Conservation (phyloP, 73 alveolate genomes). For the Paramecium caudatum region DNA sequence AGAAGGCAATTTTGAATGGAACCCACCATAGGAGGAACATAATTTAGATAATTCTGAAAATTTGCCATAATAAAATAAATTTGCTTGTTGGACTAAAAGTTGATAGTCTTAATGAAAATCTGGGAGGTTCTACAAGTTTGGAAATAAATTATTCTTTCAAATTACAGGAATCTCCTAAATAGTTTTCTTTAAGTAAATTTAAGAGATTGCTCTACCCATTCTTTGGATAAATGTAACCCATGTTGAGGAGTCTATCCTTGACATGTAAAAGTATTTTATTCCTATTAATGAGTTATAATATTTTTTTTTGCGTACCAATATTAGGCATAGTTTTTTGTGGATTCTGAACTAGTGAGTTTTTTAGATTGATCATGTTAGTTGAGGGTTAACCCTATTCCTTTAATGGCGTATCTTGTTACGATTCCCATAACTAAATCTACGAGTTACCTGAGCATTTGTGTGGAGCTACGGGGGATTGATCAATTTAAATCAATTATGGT, state of each 20-base stretch:
- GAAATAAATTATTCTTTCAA: no score
- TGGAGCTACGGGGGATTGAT: conserved; percentile 1
- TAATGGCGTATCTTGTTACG: neutral
- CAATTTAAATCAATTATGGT: neutral
- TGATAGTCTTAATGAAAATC: neutral
- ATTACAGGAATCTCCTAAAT: conserved; percentile 1
- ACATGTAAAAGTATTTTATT: neutral
- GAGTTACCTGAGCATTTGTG: neutral
- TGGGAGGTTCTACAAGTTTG: no score
- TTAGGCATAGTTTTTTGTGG: conserved; percentile 29
- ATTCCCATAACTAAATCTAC: neutral
- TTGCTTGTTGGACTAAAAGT: conserved; percentile 31
- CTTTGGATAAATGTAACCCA: conserved; percentile 20
- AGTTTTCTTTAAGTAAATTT: neutral
- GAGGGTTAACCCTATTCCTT: neutral
- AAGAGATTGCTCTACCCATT: neutral
- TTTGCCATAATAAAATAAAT: conserved; percentile 17
- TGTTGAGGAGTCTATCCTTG: conserved; percentile 2
- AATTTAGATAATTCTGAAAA: conserved; percentile 21
- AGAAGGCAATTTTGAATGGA: conserved; percentile 41
- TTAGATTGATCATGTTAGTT: neutral
- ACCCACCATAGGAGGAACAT: conserved; percentile 49
- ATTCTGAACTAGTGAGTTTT: conserved; percentile 8
- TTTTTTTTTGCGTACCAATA: neutral
- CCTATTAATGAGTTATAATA: conserved; percentile 3